Percentiles rank a stretch among this genome's conserved stretches.
phyloP scores from a whole-genome alignment of 2,329 filamentous ascomycete species.

The Tolypocladium ophioglossoides region DNA sequence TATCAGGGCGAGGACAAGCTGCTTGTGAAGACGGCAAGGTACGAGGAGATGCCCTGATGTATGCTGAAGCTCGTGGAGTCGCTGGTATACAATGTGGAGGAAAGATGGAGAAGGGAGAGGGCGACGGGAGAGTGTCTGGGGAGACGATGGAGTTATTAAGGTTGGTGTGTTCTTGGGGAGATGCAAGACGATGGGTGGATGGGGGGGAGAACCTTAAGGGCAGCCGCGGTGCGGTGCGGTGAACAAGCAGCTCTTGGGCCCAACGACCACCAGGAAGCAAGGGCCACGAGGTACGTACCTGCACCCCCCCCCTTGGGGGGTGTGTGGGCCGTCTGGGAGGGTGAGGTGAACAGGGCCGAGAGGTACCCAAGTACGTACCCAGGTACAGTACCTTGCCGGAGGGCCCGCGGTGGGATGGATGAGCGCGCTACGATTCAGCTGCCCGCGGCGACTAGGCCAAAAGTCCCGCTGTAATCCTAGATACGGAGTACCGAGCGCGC shows the following conservation, averaged over 20 bases:
- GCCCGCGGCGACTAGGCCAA: not conserved
- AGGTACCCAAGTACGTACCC: not conserved
- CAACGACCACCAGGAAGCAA: conserved; percentile 1
- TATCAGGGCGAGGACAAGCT: not conserved
- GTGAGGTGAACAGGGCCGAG: not conserved
- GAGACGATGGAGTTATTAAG: conserved; percentile 8
- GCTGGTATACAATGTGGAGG: conserved; percentile 1
- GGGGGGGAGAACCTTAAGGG: conserved; percentile 7
- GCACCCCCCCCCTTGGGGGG: not conserved
- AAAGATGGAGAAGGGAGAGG: not conserved
- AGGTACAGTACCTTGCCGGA: not conserved
- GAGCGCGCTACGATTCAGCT: not conserved
- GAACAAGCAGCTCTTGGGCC: conserved; percentile 1
- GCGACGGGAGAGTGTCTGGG: conserved; percentile 3
- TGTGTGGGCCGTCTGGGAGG: not conserved
- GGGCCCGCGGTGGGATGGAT: not conserved
- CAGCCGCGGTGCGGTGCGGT: conserved; percentile 1
- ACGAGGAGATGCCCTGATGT: not conserved
- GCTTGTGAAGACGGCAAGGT: not conserved
- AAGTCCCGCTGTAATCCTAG: not conserved
- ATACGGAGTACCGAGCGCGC: not conserved
- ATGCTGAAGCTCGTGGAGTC: conserved; percentile 1
- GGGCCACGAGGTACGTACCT: conserved; percentile 2
- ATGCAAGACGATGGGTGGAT: conserved; percentile 5
- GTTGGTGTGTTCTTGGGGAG: conserved; percentile 3